Evolutionary conservation across 108 stramenopile species (phyloP), one percentile per base, ranked within the genome.

Genomic region (Discostella stelligeroides): DNA sequence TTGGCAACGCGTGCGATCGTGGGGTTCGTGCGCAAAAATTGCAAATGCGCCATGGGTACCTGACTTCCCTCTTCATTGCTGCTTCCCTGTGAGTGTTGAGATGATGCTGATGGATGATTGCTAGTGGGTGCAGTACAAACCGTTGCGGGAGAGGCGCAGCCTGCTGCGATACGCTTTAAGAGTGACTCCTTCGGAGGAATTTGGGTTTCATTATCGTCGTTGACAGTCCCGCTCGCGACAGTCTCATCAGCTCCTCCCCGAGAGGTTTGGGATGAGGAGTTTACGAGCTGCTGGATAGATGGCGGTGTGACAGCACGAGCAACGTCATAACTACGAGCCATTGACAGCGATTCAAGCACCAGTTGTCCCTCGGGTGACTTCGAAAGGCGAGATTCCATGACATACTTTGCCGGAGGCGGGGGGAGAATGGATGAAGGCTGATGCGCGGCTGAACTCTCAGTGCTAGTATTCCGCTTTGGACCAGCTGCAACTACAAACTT

Each of bases 41-140:
- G 75, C 21, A 86, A 58, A 65, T 88, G 88, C 1, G 85, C 78
- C 76, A 81, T 67, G n/a, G 88, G 79, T 18, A 86, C 70, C 18
- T 82, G 60, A 41, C 15, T 64, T 56, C 29, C 37, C 28, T 69
- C 75, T 10, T 47, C 64, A 43, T 59, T 54, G 34, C 69, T 49
- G 23, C 21, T 13, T n/a, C 45, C 42, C 15, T 64, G 50, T 39
- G 42, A 57, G 3, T 50, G 56, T 14, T 43, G 25, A 21, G 49
- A 42, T 23, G 50, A 46, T 47, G 34, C 34, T 34, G 34, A 34
- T 34, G 34, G 6, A 6, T 53, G 69, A 10, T 72, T 60, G 60
- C 80, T 66, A 28, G 84, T 79, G 4, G 89, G 86, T 23, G 81
- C 86, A 27, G 84, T 79, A 48, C 86, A 85, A 14, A 83, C 88